phyloP scores from a whole-genome alignment of 208 protist genomes.

The Endotrypanum monterogeii region DNA sequence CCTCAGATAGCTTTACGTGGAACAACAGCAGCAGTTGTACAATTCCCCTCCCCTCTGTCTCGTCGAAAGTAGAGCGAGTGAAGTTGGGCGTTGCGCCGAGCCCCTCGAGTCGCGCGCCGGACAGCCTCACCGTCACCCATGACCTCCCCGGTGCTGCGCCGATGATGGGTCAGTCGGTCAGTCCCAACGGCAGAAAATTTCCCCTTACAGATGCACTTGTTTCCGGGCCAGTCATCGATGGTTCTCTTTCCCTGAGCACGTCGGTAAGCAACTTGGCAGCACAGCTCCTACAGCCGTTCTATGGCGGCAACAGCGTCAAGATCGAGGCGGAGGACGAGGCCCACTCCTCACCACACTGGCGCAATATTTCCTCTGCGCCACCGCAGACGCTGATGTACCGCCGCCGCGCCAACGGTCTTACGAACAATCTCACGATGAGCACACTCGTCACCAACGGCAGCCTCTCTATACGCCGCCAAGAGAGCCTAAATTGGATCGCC shows the following conservation, averaged over 20 bases:
- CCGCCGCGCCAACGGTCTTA: background rate
- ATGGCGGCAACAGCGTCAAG: background rate
- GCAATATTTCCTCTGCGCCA: conserved; percentile 33
- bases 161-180: background rate
- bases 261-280: conserved; percentile 10
- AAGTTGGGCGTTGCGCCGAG: background rate
- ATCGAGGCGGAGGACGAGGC: background rate
- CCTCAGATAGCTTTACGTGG: background rate
- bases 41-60: background rate
- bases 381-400: conserved; percentile 24
- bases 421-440: background rate
- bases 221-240: background rate
- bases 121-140: background rate
- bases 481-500: conserved; percentile 5
- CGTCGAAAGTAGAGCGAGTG: too few relatives aligned
- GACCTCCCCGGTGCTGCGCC: background rate
- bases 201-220: background rate
- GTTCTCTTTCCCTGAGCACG: background rate
- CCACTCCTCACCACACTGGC: conserved; percentile 10
- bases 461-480: background rate
- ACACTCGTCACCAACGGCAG: background rate
- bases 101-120: background rate
- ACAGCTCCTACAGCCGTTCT: conserved; percentile 20
- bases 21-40: background rate
- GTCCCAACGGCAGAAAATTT: background rate